These are phyloP conservation scores for Myriosclerotinia scirpicola DNA, from an alignment of 2,329 filamentous ascomycete genomes.

Conservation along the genomic window DNA sequence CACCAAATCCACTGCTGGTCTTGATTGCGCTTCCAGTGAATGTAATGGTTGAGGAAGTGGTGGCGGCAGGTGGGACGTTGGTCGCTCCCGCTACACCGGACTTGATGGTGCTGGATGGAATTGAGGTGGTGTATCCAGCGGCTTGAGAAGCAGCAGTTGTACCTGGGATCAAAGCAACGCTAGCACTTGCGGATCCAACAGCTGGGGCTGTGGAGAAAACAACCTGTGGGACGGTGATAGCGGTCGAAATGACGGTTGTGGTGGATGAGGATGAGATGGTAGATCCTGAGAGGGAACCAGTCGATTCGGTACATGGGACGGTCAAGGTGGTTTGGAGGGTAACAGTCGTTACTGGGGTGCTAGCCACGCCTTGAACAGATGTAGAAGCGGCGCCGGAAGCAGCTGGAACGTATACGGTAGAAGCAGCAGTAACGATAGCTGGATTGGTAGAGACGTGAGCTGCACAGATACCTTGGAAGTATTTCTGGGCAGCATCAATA, in stretches of 20 bases:
- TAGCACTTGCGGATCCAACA: constrained; percentile 22
- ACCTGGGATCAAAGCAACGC: constrained; percentile 44
- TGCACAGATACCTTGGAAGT: constrained; percentile 90
- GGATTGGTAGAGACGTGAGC: constrained; percentile 73
- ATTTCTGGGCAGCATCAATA: constrained; percentile 70
- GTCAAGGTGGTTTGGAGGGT: constrained; percentile 52
- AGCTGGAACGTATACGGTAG: constrained; percentile 57
- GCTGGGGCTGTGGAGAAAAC: constrained; percentile 44
- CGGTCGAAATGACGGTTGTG: constrained; percentile 49
- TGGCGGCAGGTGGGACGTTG: constrained; percentile 34
- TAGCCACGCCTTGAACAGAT: constrained; percentile 32
- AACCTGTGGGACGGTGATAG: constrained; percentile 54
- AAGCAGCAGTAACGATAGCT: constrained; percentile 76
- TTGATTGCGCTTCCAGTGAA: constrained; percentile 40
- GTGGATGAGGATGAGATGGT: constrained; percentile 53
- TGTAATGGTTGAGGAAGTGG: constrained; percentile 41
- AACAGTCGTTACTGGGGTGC: constrained; percentile 51
- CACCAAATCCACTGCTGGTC: constrained; percentile 34
- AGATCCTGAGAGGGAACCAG: constrained; percentile 42
- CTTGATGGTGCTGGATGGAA: constrained; percentile 25
- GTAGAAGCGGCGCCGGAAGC: constrained; percentile 40
- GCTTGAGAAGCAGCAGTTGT: constrained; percentile 29
- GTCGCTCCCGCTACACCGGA: constrained; percentile 21
- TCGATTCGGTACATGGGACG: constrained; percentile 49
- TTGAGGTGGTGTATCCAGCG: constrained; percentile 31